Evolutionary conservation across 169 alveolate genomes (phyloP), one percentile per base, ranked within the genome.

Genomic region (Plasmodium vinckei): DNA sequence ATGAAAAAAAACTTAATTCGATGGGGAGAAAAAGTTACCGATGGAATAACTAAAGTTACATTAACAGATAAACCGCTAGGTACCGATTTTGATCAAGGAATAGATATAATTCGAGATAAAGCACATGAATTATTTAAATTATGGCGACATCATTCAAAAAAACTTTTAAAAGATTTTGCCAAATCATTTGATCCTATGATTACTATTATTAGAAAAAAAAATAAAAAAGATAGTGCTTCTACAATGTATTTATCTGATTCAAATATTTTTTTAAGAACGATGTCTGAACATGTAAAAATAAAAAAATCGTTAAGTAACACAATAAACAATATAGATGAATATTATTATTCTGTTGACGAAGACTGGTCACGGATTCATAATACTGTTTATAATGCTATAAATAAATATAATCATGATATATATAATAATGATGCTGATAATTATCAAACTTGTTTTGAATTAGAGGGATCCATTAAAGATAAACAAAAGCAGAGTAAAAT

Each of bases 21-120:
- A 47, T 95, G 97, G 96, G 96, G 97, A n/a, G 96, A 94, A 64
- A 95, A 94, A 59, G 94, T 95, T 6, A 92, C 97, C 23, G 96
- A 95, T 59, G 96, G 93, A 61, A 72, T 95, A 23, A 95, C 98
- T 13, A 94, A 95, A 71, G 96, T 95, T 25, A 96, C 98, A 5
- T 93, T 95, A 27, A 96, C 98, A 19, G 98, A 96, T 72, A 88
- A 79, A 25, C 93, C 94, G 9, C 61, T 91, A 77, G 96, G 95
- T 9, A 47, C 92, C 10, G 94, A 93, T 61, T 87, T 94, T 27
- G 94, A 94, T 21, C 93, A 77, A n/a, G 90, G 93, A 33, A 71
- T 94, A 9, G 95, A 94, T 33, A 87, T 77, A 69, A 79, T 94
- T 63, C 68, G 94, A 15, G 88, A 84, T 46, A 88, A 72, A 39